Base-by-base conservation (phyloP, 768 basidiomycete species). In the Glaciozyma martinii region DNA sequence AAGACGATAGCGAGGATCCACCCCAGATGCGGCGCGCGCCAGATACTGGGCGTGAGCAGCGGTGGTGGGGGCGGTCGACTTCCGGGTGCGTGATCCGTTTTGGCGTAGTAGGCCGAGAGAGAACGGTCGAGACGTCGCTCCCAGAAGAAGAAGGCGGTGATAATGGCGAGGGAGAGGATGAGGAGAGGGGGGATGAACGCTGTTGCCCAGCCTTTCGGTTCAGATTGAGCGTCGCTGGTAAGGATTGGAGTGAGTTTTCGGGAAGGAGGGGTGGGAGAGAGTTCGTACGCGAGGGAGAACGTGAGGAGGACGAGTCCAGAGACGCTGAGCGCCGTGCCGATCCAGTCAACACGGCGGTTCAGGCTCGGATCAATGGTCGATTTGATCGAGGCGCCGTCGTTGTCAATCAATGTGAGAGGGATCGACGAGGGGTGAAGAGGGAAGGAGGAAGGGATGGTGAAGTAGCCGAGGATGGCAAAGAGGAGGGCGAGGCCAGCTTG, bases 101-200 rank as follows among this genome's bases (percentile, higher is more conserved):
- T 29, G 25, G 40, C 27, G 23, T 43, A 44, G 56, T 27, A 57
- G 6, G 42, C 42, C 1, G 29, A n/a, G 5, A 16, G 15, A 4
- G 12, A 29, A 13, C 25, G 16, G 12, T 42, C 13, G 7, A 57
- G 56, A n/a, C 16, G 16, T 6, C 16, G n/a, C 18, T 57, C 40
- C 56, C 56, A 57, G 25, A 30, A 43, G 42, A 57, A 57, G n/a
- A 57, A 57, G 10, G 42, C 56, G 4, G 25, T 16, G 15, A 57
- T 25, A 2, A 29, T 27, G n/a, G 43, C 9, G 25, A 57, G 15
- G n/a, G 56, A n/a, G 56, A 57, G 16, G 25, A 40, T 33, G 25
- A 57, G 19, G 21, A 57, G 56, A 29, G 56, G 56, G 2, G 56
- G 56, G 25, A 57, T n/a, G 40, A 42, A 57, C 15, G 56, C 42